Evolutionary conservation across 2,329 filamentous ascomycete genomes (phyloP), one percentile per base, ranked within the genome.

Genomic region (Chaetomiaceae sp.): DNA sequence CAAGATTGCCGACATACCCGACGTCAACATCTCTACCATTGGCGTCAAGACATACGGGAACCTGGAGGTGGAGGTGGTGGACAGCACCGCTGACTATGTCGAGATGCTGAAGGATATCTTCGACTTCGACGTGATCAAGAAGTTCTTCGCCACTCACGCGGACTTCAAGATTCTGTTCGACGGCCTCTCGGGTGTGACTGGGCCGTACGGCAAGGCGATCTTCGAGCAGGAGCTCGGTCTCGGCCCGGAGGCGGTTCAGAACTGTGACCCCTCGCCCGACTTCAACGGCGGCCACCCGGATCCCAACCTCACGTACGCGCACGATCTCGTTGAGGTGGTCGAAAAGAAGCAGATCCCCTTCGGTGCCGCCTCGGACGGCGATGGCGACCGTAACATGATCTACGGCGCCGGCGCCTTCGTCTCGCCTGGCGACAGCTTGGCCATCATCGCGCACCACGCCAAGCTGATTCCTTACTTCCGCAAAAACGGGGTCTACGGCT

Each of bases 331-430:
- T 50, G 88, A 95, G 62, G 86, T 83, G 51, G 93, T 98, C 34
- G 89, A 98, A 69, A 87, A 87, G 73, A 83, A 88, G 60, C 79
- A 82, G 49, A 89, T 98, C 55, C 93, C 94, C 63, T 98, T 98
- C 60, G 93, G 93, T 62, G 93, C 93, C 49, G 93, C 93, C 38
- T 95, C 88, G 54, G 93, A 98, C 59, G 93, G 93, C 58, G 93
- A 98, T 61, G 93, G 93, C 61, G 93, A 98, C 75, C 87, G 93
- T 60, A 98, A 98, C 81, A 98, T 98, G 93, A 98, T 98, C 64
- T 98, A 98, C 71, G 93, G 93, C 53, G 90, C 91, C 56, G 91
- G 94, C 62, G 83, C 86, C 36, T 98, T 98, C 63, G 93, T 98
- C 52, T 97, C 91, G 7, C 93, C 93, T 7, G 93, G 93, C 63